Base-by-base conservation (phyloP, 1,139 yeast genomes). In the Scheffersomyces illinoinensis region DNA sequence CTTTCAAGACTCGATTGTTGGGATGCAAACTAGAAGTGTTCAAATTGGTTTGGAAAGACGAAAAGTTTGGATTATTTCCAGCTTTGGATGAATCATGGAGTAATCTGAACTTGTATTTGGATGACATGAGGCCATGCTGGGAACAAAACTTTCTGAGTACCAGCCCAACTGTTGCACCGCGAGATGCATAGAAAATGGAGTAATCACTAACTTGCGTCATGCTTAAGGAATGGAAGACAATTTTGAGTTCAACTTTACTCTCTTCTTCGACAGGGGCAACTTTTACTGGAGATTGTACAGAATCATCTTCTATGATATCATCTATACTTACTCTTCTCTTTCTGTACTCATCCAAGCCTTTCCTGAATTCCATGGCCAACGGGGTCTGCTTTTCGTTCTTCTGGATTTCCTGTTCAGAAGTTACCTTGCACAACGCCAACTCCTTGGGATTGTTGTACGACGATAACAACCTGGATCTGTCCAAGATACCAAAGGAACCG, bases 401-500 rank as follows among this genome's bases (percentile, higher is more conserved):
- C 52, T 58, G 65, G 62, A 67, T 77, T 76, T 79, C 83, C 4
- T 62, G 62, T 2, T 69, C 70, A 24, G 75, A 76, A 4, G 68
- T 61, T 3, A 86, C 86, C 60, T 70, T 74, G 60, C 89, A 83
- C 8, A 90, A 67, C 0, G 89, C 91, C 55, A 90, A 79, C 59
- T 88, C 93, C 61, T 81, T 85, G n/a, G 89, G 89, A 58, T 72
- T 73, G 54, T 89, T 88, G 66, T 89, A 86, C 0, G 90, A 82
- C 3, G 83, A 74, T 47, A 89, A 75, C 4, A 74, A 63, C 58
- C 89, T 78, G 0, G 82, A 76, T 63, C 93, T 75, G 54, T 85
- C 89, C 57, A 90, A 74, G 4, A 87, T 79, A 3, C 95, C 95
- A 76, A 90, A 89, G 26, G 89, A 85, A 43, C 89, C 91, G 65